A percentile compares a stretch with the other conserved stretches of the same genome.
Conservation (phyloP, 2,329 filamentous ascomycete species). For the Cladosporium velox region DNA sequence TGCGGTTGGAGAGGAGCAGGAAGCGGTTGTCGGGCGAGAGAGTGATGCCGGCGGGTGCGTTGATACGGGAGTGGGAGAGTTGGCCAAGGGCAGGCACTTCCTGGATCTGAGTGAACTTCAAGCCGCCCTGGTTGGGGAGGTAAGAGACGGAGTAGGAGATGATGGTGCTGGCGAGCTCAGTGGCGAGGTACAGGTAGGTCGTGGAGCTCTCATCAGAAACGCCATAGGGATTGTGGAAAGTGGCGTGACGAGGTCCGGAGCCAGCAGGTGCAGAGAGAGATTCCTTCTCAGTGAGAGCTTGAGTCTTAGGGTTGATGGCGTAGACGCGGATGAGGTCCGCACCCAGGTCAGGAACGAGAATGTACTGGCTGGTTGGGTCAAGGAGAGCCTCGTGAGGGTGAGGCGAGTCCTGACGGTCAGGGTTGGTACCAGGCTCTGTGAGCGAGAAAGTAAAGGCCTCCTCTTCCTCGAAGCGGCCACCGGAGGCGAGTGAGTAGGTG, state of each 20-base stretch:
- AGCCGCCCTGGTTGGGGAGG: conserved; percentile 42
- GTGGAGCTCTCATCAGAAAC: conserved; percentile 28
- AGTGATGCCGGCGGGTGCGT: conserved; percentile 59
- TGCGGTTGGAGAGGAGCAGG: conserved; percentile 68
- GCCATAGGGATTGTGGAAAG: conserved; percentile 39
- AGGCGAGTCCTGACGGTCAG: conserved; percentile 38
- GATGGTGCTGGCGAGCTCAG: conserved; percentile 55
- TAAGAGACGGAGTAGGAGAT: conserved; percentile 54
- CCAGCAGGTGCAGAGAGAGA: conserved; percentile 34
- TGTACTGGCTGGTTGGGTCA: conserved; percentile 42
- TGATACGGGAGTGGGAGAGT: conserved; percentile 45
- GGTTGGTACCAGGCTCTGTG: conserved; percentile 32
- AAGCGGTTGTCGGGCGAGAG: conserved; percentile 56
- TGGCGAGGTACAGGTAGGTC: conserved; percentile 44
- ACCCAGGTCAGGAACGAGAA: conserved; percentile 42
- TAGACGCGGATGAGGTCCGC: conserved; percentile 42
- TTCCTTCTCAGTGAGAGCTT: conserved; percentile 30
- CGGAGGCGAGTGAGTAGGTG: conserved; percentile 52
- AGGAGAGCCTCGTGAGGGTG: conserved; percentile 41
- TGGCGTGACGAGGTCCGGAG: conserved; percentile 41
- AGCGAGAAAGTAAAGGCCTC: conserved; percentile 37
- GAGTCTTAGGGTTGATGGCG: conserved; percentile 30
- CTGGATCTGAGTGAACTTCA: conserved; percentile 50
- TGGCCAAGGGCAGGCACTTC: conserved; percentile 51
- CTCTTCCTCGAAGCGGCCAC: conserved; percentile 45